Base-by-base conservation (phyloP, 1,139 yeast species). In the Lizanozyma gosingica region DNA sequence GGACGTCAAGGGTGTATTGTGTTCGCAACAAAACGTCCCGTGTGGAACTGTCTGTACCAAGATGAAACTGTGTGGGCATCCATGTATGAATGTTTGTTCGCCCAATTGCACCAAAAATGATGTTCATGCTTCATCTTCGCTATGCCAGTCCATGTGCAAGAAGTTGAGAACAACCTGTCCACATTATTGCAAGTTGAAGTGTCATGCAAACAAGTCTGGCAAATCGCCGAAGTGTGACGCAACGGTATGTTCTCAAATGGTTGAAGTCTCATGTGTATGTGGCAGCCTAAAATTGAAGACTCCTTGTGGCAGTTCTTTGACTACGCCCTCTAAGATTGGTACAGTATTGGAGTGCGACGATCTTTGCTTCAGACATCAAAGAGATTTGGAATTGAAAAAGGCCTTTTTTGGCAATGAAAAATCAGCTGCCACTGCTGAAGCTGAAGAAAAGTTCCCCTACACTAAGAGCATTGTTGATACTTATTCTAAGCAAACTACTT, bases 11-110 rank as follows among this genome's bases (percentile, higher is more conserved):
- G 83, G 85, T 18, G 77, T 84, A 15, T 76, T 78, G 50, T 83
- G 97, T 59, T 83, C 82, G 39, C 85, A 83, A 45, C 65, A 69
- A 4, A 66, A 67, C 27, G 88, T 83, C 0, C 78, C 86, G 2
- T 88, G 97, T 60, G 90, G 92, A 11, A 67, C 63, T 36, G 60
- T 66, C 17, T 88, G 97, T 63, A 73, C 66, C 1, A 73, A 70
- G 41, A 50, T 59, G 3, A 68, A 84, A 43, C 54, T 63, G 0
- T 79, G 86, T 58, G 94, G 95, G 15, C 97, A 88, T 55, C 62
- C 62, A 17, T 88, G 97, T 59, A 62, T 69, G 37, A 72, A 76
- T 47, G 70, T 71, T 6, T 83, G 90, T 47, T 80, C 65, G 1
- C 42, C 54, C 8, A 54, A 54, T 35, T 71, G 76, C 47, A 55